Evolutionary conservation across 192 early-diverging fungal species (phyloP).

Genomic region (Gryganskiella cystojenkinii): DNA sequence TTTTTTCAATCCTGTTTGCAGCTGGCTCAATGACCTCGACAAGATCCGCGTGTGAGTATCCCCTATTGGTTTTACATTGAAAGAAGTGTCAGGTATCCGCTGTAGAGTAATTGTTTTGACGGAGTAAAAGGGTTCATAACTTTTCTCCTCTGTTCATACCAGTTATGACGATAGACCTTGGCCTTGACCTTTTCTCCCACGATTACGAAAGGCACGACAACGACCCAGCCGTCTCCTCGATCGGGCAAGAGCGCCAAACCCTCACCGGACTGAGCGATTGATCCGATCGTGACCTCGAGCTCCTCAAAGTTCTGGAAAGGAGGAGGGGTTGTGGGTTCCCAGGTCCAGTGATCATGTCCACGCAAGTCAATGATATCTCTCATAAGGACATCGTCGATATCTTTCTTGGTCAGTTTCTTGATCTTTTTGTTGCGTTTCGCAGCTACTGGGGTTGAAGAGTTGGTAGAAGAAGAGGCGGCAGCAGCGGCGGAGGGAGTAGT

Average conservation of each 20-base stretch:
- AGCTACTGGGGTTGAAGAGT: not conserved
- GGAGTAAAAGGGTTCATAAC: not conserved
- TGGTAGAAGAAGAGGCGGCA: not conserved
- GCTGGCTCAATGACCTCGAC: conserved; percentile 46
- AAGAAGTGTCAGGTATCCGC: not conserved
- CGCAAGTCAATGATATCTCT: conserved; percentile 43
- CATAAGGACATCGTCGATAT: conserved; percentile 52
- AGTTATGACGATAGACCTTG: conserved; percentile 48
- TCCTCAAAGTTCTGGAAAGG: conserved; percentile 53
- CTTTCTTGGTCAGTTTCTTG: conserved; percentile 49
- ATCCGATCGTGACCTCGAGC: conserved; percentile 45
- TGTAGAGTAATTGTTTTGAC: too few relatives aligned
- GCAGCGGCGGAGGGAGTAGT: not conserved
- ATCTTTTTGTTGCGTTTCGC: conserved; percentile 38
- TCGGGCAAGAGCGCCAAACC: conserved; percentile 42
- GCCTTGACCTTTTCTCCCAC: conserved; percentile 49
- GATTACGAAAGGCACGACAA: conserved; percentile 41
- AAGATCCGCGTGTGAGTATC: conserved; percentile 50
- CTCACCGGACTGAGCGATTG: conserved; percentile 45
- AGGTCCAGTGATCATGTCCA: conserved; percentile 46
- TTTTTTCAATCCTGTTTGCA: conserved; percentile 28
- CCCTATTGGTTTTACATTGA: conserved; percentile 13
- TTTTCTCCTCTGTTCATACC: conserved; percentile 8
- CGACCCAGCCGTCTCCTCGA: conserved; percentile 47
- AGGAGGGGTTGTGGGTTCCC: conserved; percentile 41